Percentiles rank a stretch among this genome's conserved stretches.
Evolutionary conservation across 2,329 filamentous ascomycete species (phyloP).

Genomic region (Xylariaceae sp.): DNA sequence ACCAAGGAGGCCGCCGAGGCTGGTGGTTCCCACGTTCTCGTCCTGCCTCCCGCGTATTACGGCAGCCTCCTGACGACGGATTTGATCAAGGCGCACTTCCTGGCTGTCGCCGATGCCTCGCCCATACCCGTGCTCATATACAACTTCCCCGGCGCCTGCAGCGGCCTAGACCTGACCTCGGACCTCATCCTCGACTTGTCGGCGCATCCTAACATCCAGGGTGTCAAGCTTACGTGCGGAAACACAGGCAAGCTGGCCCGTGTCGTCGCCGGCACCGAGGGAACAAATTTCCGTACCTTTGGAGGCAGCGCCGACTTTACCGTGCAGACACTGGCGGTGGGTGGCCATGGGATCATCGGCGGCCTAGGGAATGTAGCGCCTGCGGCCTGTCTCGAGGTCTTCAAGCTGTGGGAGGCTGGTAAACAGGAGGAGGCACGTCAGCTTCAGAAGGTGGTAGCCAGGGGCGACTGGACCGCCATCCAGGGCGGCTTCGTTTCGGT

Average conservation of each 20-base stretch:
- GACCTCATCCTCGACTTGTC: conserved; percentile 53
- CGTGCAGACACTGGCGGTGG: conserved; percentile 55
- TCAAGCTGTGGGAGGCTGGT: conserved; percentile 56
- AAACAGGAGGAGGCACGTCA: conserved; percentile 52
- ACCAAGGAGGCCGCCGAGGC: conserved; percentile 52
- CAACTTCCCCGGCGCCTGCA: conserved; percentile 64
- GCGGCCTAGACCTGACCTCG: conserved; percentile 63
- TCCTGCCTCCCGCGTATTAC: conserved; percentile 60
- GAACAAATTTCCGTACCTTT: conserved; percentile 52
- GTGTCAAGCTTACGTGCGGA: conserved; percentile 49
- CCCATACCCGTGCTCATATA: conserved; percentile 63
- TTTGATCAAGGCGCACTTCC: conserved; percentile 58
- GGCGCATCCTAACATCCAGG: conserved; percentile 44
- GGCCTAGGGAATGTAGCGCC: conserved; percentile 68
- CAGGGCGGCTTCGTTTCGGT: conserved; percentile 64
- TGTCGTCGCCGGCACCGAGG: conserved; percentile 37
- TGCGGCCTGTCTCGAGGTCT: conserved; percentile 56
- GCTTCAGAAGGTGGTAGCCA: conserved; percentile 59
- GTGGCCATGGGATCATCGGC: conserved; percentile 57
- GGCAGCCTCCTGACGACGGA: conserved; percentile 54
- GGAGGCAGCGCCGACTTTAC: conserved; percentile 62
- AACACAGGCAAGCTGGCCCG: conserved; percentile 46
- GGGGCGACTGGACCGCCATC: conserved; percentile 65
- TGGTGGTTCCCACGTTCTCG: conserved; percentile 56
- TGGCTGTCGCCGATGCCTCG: conserved; percentile 53